A percentile compares a stretch with the other conserved stretches of the same genome.
phyloP scores from a whole-genome alignment of 2,329 filamentous ascomycete species.

The Pseudophaeomoniella oleicola region DNA sequence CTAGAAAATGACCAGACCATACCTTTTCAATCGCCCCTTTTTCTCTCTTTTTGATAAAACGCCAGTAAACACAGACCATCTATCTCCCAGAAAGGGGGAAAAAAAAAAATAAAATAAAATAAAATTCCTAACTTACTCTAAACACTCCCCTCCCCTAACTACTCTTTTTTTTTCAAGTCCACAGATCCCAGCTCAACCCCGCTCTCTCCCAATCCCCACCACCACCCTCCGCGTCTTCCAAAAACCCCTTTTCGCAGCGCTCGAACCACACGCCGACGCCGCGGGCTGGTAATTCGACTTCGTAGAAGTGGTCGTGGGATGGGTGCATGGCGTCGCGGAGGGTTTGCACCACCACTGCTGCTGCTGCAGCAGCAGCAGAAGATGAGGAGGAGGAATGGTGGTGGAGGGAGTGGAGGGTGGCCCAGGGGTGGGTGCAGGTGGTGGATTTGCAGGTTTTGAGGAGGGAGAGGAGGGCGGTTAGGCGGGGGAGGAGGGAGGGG shows the following conservation, averaged over 20 bases:
- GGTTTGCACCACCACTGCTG: too few species aligned
- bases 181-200: not conserved
- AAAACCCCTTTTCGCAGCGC: not conserved
- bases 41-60: not conserved
- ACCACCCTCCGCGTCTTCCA: not conserved
- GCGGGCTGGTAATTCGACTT: not conserved
- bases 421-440: slow-evolving; percentile 22
- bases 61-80: not conserved
- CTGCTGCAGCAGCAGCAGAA: too few species aligned
- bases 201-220: not conserved
- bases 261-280: not conserved
- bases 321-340: slow-evolving; percentile 18
- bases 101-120: too few species aligned
- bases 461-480: slow-evolving; percentile 22
- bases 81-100: not conserved
- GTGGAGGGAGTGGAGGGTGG: slow-evolving; percentile 18
- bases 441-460: slow-evolving; percentile 23
- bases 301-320: slow-evolving; percentile 20
- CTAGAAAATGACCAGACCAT: not conserved
- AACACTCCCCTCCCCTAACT: too few species aligned
- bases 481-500: slow-evolving; percentile 9
- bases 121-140: too few species aligned
- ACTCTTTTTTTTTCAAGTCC: not conserved
- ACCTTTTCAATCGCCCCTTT: not conserved
- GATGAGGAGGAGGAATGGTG: too few species aligned